phyloP scores from a whole-genome alignment of 208 protist genomes.

The Trypanosoma caninum region DNA sequence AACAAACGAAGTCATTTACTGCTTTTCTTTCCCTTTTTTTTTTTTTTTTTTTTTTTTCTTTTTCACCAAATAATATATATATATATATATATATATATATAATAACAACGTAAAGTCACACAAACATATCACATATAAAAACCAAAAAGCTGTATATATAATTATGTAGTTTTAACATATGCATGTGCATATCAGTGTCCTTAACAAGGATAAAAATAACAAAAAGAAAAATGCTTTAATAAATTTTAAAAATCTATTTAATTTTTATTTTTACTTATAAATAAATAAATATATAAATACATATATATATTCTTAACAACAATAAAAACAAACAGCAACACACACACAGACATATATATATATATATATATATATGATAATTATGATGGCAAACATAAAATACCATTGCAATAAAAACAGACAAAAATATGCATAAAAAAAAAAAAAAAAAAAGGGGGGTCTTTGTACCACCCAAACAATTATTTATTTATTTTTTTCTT shows the following conservation, averaged over 20 bases:
- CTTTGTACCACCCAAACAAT: no score
- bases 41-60: not conserved
- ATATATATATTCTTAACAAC: not conserved
- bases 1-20: not conserved
- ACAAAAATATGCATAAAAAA: not conserved
- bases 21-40: not conserved
- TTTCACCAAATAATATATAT: not conserved
- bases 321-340: not conserved
- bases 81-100: not conserved
- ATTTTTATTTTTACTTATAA: no score
- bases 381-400: not conserved
- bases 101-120: not conserved
- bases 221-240: not conserved
- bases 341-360: conserved; percentile 1
- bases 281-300: not conserved
- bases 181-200: no score
- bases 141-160: no score
- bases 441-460: no score
- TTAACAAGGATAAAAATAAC: no score
- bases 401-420: not conserved
- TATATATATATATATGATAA: not conserved
- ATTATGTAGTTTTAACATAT: no score
- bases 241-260: no score
- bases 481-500: no score
- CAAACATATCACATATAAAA: no score